phyloP scores from a whole-genome alignment of 345 rosid genomes.

The Ceriops decandra region DNA sequence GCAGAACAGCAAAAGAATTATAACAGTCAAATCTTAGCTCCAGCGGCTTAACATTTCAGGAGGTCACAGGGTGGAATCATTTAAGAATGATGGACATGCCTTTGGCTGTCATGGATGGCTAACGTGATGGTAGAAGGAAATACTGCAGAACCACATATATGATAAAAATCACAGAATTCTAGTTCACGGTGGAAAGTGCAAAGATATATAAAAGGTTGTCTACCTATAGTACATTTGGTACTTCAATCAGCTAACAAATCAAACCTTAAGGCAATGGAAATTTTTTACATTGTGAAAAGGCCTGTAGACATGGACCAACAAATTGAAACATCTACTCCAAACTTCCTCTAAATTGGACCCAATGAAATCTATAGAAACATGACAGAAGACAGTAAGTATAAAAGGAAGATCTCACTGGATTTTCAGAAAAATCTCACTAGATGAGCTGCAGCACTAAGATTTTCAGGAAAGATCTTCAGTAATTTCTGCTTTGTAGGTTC shows the following conservation, averaged over 20 bases:
- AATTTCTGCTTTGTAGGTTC: slow-evolving; percentile 93
- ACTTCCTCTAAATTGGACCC: background rate
- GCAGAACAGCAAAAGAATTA: background rate
- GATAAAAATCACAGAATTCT: background rate
- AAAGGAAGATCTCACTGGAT: background rate
- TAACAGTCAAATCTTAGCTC: background rate
- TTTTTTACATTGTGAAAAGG: background rate
- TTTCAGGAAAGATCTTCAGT: slow-evolving; percentile 69
- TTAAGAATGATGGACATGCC: background rate
- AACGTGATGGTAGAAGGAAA: background rate
- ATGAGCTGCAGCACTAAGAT: slow-evolving; percentile 85
- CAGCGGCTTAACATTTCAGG: slow-evolving; percentile 4
- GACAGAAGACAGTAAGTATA: background rate
- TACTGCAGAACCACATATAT: background rate
- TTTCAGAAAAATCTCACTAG: slow-evolving; percentile 40
- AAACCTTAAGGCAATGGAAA: background rate
- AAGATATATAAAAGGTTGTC: background rate
- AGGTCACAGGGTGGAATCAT: background rate
- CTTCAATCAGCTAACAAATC: background rate
- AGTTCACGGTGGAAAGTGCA: background rate
- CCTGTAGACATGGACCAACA: background rate
- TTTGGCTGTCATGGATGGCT: background rate
- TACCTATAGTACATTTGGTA: background rate
- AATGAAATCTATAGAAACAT: background rate
- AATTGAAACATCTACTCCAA: background rate